These are phyloP conservation scores for Sisymbrium irio DNA, from an alignment of 345 rosid genomes.

Conservation along the genomic window DNA sequence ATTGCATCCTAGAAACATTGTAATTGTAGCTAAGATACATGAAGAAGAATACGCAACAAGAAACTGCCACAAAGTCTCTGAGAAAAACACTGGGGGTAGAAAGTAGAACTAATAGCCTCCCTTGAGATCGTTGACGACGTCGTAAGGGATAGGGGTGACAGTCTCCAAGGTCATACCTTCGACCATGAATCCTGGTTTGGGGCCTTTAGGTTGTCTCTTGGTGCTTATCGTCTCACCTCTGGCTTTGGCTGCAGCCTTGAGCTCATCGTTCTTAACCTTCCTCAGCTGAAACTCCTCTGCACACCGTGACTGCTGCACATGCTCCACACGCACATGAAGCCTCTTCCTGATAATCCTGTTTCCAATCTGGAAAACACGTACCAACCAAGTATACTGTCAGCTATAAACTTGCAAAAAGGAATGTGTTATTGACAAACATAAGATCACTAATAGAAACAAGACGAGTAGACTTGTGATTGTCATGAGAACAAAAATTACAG, in stretches of 20 bases:
- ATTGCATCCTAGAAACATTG: background rate
- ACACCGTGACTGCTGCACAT: slow-evolving; percentile 69
- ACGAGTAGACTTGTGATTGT: background rate
- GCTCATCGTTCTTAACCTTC: slow-evolving; percentile 52
- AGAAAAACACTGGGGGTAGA: background rate
- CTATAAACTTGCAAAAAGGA: background rate
- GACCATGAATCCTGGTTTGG: slow-evolving; percentile 88
- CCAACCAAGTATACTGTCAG: background rate
- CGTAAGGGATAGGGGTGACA: slow-evolving; percentile 80
- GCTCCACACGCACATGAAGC: slow-evolving; percentile 78
- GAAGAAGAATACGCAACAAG: background rate
- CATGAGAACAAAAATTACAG: background rate
- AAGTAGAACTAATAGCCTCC: slow-evolving; percentile 58
- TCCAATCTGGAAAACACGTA: slow-evolving; percentile 45
- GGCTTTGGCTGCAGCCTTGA: slow-evolving; percentile 72
- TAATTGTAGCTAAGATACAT: background rate
- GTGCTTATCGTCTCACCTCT: slow-evolving; percentile 69
- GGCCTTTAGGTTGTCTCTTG: slow-evolving; percentile 74
- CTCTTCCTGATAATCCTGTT: slow-evolving; percentile 73
- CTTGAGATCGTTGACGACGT: slow-evolving; percentile 84
- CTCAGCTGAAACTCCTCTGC: slow-evolving; percentile 62
- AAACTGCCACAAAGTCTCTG: slow-evolving; percentile 1
- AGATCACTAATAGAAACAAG: too few species aligned
- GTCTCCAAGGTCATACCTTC: slow-evolving; percentile 80
- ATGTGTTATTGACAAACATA: background rate